Evolutionary conservation across 2,329 filamentous ascomycete species (phyloP).

Genomic region (Zarea fungicola): DNA sequence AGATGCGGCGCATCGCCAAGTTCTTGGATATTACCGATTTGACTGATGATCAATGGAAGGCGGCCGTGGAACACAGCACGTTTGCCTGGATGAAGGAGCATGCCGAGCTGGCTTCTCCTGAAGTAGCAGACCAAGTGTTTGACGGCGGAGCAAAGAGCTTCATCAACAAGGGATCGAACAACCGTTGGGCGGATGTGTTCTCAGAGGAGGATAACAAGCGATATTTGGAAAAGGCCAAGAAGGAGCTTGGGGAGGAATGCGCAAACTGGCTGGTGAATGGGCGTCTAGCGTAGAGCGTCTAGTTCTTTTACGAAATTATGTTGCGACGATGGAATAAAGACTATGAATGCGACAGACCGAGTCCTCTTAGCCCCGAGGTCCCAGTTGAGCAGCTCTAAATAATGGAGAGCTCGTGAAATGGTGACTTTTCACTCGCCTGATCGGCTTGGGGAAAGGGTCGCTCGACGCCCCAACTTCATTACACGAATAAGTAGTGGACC

Average conservation of each 20-base stretch:
- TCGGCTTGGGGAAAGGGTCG: no score
- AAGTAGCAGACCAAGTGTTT: background rate
- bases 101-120: constrained; percentile 5
- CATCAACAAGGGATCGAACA: constrained; percentile 15
- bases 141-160: constrained; percentile 9
- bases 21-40: constrained; percentile 8
- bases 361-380: no score
- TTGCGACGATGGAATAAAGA: no score
- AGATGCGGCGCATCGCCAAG: constrained; percentile 11
- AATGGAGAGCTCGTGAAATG: no score
- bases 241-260: constrained; percentile 5
- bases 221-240: background rate
- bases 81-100: constrained; percentile 15
- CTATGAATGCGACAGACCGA: no score
- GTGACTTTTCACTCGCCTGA: no score
- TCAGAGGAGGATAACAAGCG: background rate
- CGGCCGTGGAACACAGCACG: constrained; percentile 11
- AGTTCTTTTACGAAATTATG: no score
- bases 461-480: no score
- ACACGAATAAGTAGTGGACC: no score
- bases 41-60: constrained; percentile 6
- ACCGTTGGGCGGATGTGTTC: constrained; percentile 9
- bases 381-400: no score
- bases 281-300: no score
- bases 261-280: constrained; percentile 12